Evolutionary conservation across 169 alveolate genomes (phyloP), one percentile per base, ranked within the genome.

Genomic region (Neospora caninum): DNA sequence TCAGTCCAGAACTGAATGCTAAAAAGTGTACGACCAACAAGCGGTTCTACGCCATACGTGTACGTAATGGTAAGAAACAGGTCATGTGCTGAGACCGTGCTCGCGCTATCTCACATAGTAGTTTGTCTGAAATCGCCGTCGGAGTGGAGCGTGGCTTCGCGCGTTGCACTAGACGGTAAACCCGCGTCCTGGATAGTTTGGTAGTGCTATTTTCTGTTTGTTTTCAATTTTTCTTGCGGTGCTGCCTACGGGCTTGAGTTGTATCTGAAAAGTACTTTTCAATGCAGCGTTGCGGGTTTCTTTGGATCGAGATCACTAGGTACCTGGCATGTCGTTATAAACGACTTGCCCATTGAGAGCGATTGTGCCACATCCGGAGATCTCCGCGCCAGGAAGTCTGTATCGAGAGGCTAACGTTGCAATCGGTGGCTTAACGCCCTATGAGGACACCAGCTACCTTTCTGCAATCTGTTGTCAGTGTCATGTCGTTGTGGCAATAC

Each of bases 281-380:
- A n/a, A 38, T 78, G 86, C 10, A n/a, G 43, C 1, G 82, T 16
- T 34, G 20, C 27, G 29, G 39, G 10, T n/a, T 78, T 13, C 45
- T 10, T n/a, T 78, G 34, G 86, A 78, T 6, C 39, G 10, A 36
- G 9, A n/a, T 20, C 7, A 38, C 31, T 78, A 9, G 43, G 1
- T 38, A 78, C 86, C 86, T 25, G 86, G 86, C 53, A 31, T 6
- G 39, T 84, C 82, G 80, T 41, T 92, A 88, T 86, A 92, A 34
- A 86, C 93, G 25, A 92, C 89, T 70, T 92, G 92, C 54, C 95
- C 95, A 58, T 92, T 86, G 31, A 92, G 93, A 38, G 95, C 95
- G 43, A 92, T 43, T 0, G 93, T 69, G 83, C 93, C 95, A 88
- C 95, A 92, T 29, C 95, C 95, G 34, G 95, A 92, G 45, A 92